A percentile compares a stretch with the other conserved stretches of the same genome.
Conservation (phyloP, 305 asterid genomes). For the Fraxinus floribunda region DNA sequence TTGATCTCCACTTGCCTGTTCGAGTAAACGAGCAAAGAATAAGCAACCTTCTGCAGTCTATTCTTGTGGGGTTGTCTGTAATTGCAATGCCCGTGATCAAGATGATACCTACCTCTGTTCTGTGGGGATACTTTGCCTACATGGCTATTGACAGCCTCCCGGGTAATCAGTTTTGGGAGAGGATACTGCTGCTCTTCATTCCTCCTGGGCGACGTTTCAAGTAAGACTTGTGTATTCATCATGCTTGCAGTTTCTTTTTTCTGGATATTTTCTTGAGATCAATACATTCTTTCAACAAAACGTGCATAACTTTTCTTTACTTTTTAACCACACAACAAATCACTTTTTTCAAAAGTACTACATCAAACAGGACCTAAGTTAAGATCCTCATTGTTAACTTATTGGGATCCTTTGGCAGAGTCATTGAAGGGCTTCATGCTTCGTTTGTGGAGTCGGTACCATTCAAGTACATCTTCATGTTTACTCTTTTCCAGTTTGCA, state of each 20-base stretch:
- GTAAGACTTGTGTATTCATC: constrained; percentile 37
- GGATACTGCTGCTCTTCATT: constrained; percentile 64
- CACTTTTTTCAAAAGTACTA: not conserved
- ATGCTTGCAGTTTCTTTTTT: not conserved
- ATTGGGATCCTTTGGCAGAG: constrained; percentile 41
- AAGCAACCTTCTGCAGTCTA: constrained; percentile 78
- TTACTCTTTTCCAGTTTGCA: constrained; percentile 59
- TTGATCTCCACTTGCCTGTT: constrained; percentile 79
- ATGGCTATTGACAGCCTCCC: constrained; percentile 95
- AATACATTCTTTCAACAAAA: not conserved
- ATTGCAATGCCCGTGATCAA: constrained; percentile 64
- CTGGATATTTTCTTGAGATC: not conserved
- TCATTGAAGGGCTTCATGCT: constrained; percentile 70
- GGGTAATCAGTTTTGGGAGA: constrained; percentile 91
- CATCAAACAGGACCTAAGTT: not conserved
- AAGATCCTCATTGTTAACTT: not conserved
- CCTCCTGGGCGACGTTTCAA: constrained; percentile 82
- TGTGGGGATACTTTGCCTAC: constrained; percentile 94
- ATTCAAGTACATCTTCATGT: constrained; percentile 66
- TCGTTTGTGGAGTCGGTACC: constrained; percentile 90
- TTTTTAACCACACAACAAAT: not conserved
- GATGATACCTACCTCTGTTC: constrained; percentile 82
- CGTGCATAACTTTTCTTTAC: not conserved
- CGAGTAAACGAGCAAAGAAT: constrained; percentile 87
- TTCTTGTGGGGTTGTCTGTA: constrained; percentile 62